Base-by-base conservation (phyloP, 1,284 basidiomycete genomes). In the Pseudozyma flocculosa region DNA sequence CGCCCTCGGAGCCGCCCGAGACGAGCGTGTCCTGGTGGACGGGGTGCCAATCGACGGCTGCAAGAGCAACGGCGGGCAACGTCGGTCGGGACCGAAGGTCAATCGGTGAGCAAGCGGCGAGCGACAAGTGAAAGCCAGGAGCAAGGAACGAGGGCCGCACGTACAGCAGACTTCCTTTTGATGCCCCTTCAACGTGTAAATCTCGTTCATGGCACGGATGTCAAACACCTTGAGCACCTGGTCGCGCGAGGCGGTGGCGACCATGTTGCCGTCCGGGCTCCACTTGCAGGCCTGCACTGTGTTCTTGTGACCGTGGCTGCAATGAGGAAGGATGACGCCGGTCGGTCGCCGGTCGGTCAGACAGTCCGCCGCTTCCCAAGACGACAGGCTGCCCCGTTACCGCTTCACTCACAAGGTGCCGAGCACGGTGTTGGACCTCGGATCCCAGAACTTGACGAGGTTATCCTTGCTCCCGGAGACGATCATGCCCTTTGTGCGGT, bases 381-480 rank as follows among this genome's bases (percentile, higher is more conserved):
- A n/a, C n/a, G n/a, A n/a, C n/a, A n/a, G n/a, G n/a, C n/a, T n/a
- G n/a, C n/a, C 26, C 26, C 11, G 26, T 29, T 11, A 7, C 26
- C 26, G 11, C 18, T 17, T 4, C 15, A 51, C 49, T 46, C 39
- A 44, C 40, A 46, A 56, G 5, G 60, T 62, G 9, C 43, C 54
- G 17, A 62, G 40, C 19, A 46, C 44, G 37, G 22, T 37, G 17
- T 50, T 60, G 0, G 61, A 43, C 14, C 73, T 83, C 8, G 94
- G 95, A 80, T 98, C 94, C 94, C 94, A 98, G 79, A 98, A 97
- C 75, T 97, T 98, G 79, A 98, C 92, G 67, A 92, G 85, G 79
- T 97, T 96, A 79, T 98, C 95, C 80, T 97, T 97, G 73, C 89
- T 90, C 23, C 95, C 94, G 1, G 89, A 92, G 2, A 90, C 91